These are phyloP conservation scores for Sugiyamaella xylanicola DNA, from an alignment of 1,139 yeast species.

Conservation along the genomic window DNA sequence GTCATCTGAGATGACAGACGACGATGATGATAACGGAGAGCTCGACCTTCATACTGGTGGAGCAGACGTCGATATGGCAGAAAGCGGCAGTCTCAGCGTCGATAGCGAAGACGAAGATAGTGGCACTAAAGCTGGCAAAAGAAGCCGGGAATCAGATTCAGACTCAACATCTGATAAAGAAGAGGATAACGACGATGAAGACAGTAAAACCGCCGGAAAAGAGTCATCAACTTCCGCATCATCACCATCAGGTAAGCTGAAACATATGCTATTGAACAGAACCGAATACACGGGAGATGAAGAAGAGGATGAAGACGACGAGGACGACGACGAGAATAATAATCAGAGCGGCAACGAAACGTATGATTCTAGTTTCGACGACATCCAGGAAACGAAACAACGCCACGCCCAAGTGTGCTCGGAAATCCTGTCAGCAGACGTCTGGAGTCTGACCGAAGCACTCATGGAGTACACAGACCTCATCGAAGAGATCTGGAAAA, in stretches of 20 bases:
- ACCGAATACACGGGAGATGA: slow-evolving; percentile 22
- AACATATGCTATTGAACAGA: slow-evolving; percentile 7
- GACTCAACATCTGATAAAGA: slow-evolving; percentile 24
- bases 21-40: slow-evolving; percentile 13
- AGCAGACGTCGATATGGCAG: slow-evolving; percentile 6
- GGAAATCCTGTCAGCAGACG: slow-evolving; percentile 87
- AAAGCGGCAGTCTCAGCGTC: not conserved
- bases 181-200: slow-evolving; percentile 38
- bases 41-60: slow-evolving; percentile 15
- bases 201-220: slow-evolving; percentile 29
- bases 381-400: slow-evolving; percentile 44
- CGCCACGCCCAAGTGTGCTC: slow-evolving; percentile 86
- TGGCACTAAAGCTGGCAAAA: not conserved
- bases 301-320: slow-evolving; percentile 33
- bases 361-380: slow-evolving; percentile 36
- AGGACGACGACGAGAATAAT: slow-evolving; percentile 34
- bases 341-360: slow-evolving; percentile 28
- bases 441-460: slow-evolving; percentile 92
- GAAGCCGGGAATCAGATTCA: slow-evolving; percentile 4
- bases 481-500: slow-evolving; percentile 73
- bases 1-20: slow-evolving; percentile 10
- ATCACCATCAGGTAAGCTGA: slow-evolving; percentile 11
- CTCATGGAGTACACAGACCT: slow-evolving; percentile 74
- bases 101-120: not conserved
- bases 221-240: not conserved